phyloP scores from a whole-genome alignment of 129 eudicot species.

The Flaveria linearis region DNA sequence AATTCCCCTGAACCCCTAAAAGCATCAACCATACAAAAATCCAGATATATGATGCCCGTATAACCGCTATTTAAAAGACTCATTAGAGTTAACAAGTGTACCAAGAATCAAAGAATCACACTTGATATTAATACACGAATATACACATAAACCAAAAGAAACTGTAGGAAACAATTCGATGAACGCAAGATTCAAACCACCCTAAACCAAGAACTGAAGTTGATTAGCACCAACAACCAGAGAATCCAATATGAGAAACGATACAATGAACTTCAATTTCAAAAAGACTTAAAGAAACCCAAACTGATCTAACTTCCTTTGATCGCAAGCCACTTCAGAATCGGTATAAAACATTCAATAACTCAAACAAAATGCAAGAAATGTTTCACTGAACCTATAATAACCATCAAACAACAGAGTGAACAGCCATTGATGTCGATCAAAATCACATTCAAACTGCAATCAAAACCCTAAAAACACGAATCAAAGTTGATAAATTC shows the following conservation, averaged over 20 bases:
- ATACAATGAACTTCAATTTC: not conserved
- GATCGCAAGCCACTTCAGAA: conserved; percentile 17
- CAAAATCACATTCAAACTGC: not conserved
- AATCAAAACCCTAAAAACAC: conserved; percentile 17
- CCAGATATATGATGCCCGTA: not conserved
- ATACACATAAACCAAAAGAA: not conserved
- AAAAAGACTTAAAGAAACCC: conserved; percentile 18
- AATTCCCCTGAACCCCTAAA: not conserved
- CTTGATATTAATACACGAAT: not conserved
- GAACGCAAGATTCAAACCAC: conserved; percentile 1
- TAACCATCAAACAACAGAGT: too few relatives aligned
- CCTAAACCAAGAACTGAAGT: conserved; percentile 20
- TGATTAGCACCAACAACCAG: not conserved
- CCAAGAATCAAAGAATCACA: conserved; percentile 10
- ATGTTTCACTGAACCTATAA: too few relatives aligned
- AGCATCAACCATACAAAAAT: not conserved
- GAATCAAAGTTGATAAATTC: conserved; percentile 8
- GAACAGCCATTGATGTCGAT: not conserved
- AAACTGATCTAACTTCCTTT: not conserved
- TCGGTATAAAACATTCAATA: not conserved
- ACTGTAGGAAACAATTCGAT: not conserved
- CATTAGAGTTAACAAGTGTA: not conserved
- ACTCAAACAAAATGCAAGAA: not conserved
- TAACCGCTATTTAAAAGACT: not conserved
- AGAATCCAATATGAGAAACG: too few relatives aligned